These are phyloP conservation scores for Cryphonectria radicalis DNA, from an alignment of 2,329 filamentous ascomycete genomes.

Conservation along the genomic window DNA sequence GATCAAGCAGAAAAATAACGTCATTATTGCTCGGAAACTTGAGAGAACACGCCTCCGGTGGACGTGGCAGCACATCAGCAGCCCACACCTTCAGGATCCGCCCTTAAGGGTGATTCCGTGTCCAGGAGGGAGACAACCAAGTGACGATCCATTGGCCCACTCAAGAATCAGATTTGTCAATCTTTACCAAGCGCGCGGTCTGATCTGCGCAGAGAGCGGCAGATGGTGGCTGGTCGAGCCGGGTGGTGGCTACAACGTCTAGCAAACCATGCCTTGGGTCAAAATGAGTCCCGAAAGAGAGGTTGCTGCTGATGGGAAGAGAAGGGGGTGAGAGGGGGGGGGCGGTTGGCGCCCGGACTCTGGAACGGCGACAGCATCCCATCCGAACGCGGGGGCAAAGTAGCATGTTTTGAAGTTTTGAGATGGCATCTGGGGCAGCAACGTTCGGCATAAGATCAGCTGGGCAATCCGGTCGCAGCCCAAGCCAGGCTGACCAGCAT, in stretches of 20 bases:
- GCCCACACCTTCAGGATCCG: constrained; percentile 16
- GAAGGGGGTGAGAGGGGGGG: too few relatives aligned
- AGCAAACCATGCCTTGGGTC: not conserved
- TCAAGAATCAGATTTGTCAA: constrained; percentile 32
- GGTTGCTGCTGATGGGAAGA: not conserved
- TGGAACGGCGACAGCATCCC: constrained; percentile 34
- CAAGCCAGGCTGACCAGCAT: constrained; percentile 39
- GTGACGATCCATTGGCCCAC: constrained; percentile 26
- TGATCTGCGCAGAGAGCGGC: constrained; percentile 23
- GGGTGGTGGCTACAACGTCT: not conserved
- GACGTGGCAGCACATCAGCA: constrained; percentile 33
- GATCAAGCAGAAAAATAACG: not conserved
- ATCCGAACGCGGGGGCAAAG: constrained; percentile 30
- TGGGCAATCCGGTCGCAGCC: constrained; percentile 53
- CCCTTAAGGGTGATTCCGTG: constrained; percentile 9
- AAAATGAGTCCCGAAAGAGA: not conserved
- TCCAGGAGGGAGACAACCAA: constrained; percentile 20
- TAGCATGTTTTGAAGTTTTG: constrained; percentile 33
- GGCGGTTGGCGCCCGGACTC: constrained; percentile 21
- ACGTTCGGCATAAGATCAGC: constrained; percentile 50
- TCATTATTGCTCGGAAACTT: constrained; percentile 4
- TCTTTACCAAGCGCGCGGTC: constrained; percentile 27
- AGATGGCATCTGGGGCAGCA: constrained; percentile 36
- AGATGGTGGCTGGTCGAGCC: not conserved
- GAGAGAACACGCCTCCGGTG: constrained; percentile 1